These are phyloP conservation scores for Leptographium lundbergii DNA, from an alignment of 2,329 filamentous ascomycete genomes.

Conservation along the genomic window DNA sequence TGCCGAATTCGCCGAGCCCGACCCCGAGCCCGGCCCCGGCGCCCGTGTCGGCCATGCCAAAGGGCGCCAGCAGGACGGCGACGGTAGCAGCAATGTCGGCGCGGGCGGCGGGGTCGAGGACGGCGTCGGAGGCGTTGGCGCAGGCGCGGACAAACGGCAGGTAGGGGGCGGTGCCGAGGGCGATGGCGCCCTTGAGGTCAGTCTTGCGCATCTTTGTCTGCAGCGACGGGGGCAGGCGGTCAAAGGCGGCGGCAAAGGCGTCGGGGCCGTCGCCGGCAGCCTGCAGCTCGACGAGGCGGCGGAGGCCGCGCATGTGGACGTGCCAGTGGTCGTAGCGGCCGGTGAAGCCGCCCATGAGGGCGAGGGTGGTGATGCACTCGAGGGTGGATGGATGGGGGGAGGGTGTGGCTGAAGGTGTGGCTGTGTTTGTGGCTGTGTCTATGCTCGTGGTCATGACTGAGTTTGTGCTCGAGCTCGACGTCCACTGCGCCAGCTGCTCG, in stretches of 20 bases:
- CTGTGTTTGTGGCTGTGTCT: neutral
- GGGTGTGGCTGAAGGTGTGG: neutral
- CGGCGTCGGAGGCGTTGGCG: constrained; percentile 13
- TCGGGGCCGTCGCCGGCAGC: neutral
- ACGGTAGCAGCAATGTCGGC: constrained; percentile 10
- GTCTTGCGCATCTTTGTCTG: constrained; percentile 16
- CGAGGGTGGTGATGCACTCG: constrained; percentile 20
- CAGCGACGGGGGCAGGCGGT: constrained; percentile 9
- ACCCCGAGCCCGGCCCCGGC: neutral
- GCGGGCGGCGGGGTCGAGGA: constrained; percentile 12
- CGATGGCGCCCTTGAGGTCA: constrained; percentile 22
- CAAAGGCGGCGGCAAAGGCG: neutral
- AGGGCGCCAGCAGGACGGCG: constrained; percentile 12
- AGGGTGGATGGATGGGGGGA: constrained; percentile 6
- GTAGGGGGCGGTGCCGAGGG: constrained; percentile 19
- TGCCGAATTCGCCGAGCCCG: neutral
- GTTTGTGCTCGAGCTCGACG: neutral
- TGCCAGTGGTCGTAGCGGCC: constrained; percentile 25
- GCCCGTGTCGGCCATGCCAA: neutral
- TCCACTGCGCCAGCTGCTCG: constrained; percentile 7
- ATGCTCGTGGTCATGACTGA: too few relatives aligned
- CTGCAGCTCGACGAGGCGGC: constrained; percentile 10
- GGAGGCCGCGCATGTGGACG: constrained; percentile 23
- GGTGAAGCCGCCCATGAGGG: constrained; percentile 19
- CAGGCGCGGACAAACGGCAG: constrained; percentile 18